phyloP scores from a whole-genome alignment of 2,329 filamentous ascomycete genomes.

The Fulvia fulva region DNA sequence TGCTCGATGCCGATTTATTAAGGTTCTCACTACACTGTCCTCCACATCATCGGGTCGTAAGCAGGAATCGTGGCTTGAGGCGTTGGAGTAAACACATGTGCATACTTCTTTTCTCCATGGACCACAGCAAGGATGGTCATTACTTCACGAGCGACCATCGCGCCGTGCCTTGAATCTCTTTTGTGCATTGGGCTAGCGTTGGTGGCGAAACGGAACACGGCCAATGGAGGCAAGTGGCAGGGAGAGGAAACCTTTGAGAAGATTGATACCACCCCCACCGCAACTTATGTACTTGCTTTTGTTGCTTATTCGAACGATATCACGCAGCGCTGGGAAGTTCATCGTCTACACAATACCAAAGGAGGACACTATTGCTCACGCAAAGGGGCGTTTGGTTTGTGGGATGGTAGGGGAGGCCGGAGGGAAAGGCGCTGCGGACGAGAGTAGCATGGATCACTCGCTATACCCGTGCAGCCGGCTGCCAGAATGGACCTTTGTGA shows the following conservation, averaged over 20 bases:
- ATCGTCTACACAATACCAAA: conserved; percentile 1
- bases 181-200: neutral
- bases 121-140: neutral
- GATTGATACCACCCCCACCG: conserved; percentile 11
- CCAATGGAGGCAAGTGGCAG: neutral
- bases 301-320: conserved; percentile 7
- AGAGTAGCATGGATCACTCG: conserved; percentile 9
- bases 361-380: conserved; percentile 10
- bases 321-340: conserved; percentile 13
- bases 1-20: neutral
- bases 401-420: too few relatives aligned
- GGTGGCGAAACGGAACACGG: neutral
- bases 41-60: neutral
- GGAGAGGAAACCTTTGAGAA: neutral
- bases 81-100: neutral
- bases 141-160: neutral
- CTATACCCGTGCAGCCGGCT: conserved; percentile 24
- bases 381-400: conserved; percentile 3
- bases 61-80: neutral
- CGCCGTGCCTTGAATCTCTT: neutral
- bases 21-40: neutral
- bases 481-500: neutral
- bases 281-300: neutral
- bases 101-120: neutral
- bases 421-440: conserved; percentile 1